These are phyloP conservation scores for Rhodamnia argentea DNA, from an alignment of 345 rosid genomes.

Conservation along the genomic window DNA sequence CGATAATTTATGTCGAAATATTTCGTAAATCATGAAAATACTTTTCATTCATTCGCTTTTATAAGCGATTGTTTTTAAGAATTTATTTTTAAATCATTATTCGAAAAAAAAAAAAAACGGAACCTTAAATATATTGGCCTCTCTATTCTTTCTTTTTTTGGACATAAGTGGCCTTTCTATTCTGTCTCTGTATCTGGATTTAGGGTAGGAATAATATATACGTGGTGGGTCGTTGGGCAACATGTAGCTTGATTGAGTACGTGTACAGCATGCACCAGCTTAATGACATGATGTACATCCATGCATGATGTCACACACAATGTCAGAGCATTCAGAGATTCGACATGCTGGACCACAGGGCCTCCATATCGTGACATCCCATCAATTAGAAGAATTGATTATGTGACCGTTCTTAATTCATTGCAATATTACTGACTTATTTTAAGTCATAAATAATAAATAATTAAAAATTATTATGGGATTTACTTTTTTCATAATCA, in stretches of 20 bases:
- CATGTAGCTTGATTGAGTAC: neutral
- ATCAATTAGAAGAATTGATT: neutral
- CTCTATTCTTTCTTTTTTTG: too few relatives aligned
- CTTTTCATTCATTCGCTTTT: neutral
- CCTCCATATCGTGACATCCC: neutral
- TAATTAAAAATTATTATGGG: too few relatives aligned
- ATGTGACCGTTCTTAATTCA: too few relatives aligned
- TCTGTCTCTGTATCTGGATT: neutral
- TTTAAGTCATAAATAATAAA: too few relatives aligned
- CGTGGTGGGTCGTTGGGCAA: neutral
- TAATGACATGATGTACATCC: neutral
- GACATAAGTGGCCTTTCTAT: too few relatives aligned
- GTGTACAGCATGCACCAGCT: neutral
- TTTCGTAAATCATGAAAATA: neutral
- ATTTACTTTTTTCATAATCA: too few relatives aligned
- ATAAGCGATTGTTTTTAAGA: accelerated
- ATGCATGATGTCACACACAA: neutral
- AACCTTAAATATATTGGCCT: neutral
- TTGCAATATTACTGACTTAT: too few relatives aligned
- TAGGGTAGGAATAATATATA: neutral
- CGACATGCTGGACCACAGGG: neutral
- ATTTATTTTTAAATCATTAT: neutral
- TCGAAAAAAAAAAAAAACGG: neutral
- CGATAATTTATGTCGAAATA: neutral
- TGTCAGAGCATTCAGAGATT: neutral